Evolutionary conservation across 768 basidiomycete genomes (phyloP).

Genomic region (Tricholoma furcatifolium): DNA sequence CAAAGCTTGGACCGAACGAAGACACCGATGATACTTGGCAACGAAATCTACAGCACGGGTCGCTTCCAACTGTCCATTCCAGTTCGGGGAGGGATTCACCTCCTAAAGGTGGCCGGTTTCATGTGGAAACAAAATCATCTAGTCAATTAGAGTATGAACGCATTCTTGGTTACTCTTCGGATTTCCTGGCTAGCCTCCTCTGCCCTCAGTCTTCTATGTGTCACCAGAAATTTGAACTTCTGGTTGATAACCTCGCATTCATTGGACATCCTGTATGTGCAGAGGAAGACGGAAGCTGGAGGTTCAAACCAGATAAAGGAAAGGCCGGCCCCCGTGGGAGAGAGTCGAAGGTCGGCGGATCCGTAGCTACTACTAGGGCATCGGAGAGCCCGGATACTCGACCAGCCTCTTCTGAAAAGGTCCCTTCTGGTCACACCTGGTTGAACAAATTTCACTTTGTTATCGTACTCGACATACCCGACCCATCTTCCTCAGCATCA

Average conservation of each 20-base stretch:
- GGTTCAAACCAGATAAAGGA: slow-evolving; percentile 62
- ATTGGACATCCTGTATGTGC: slow-evolving; percentile 92
- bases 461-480: slow-evolving; percentile 84
- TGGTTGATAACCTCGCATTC: slow-evolving; percentile 90
- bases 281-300: slow-evolving; percentile 72
- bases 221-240: slow-evolving; percentile 91
- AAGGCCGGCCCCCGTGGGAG: slow-evolving; percentile 54
- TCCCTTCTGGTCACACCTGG: slow-evolving; percentile 41
- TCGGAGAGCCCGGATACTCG: slow-evolving; percentile 26
- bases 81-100: slow-evolving; percentile 55
- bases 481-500: slow-evolving; percentile 81
- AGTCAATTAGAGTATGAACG: slow-evolving; percentile 55
- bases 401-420: slow-evolving; percentile 34
- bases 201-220: slow-evolving; percentile 79
- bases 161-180: slow-evolving; percentile 78
- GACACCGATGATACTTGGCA: slow-evolving; percentile 66
- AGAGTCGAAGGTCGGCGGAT: slow-evolving; percentile 43
- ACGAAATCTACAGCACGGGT: slow-evolving; percentile 46
- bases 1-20: slow-evolving; percentile 21
- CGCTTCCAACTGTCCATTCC: slow-evolving; percentile 42
- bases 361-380: slow-evolving; percentile 29
- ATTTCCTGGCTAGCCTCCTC: slow-evolving; percentile 79
- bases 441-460: slow-evolving; percentile 83
- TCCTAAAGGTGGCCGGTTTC: slow-evolving; percentile 39
- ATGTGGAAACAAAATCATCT: slow-evolving; percentile 32